Base-by-base conservation (phyloP, 2,329 filamentous ascomycete species). In the Fusarium protoensiforme region DNA sequence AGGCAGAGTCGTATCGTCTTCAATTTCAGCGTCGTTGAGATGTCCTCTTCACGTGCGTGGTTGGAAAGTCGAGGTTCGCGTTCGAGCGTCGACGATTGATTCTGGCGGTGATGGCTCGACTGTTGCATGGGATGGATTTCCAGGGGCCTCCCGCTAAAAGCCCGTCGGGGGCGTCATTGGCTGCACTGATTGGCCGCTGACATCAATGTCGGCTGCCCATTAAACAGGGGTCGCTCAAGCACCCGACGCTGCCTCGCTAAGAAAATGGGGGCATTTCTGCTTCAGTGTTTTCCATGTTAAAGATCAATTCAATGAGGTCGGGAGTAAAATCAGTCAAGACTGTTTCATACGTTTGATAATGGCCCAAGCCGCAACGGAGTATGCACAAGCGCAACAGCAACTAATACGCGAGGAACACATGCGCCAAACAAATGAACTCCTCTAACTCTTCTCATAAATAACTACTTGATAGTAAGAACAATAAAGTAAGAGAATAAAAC, bases 61-160 rank as follows among this genome's bases (percentile, higher is more conserved):
- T 61, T 60, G 60, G 16, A 39, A 60, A 41, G 59, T 46, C 33
- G 29, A 61, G 27, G 46, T 46, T 33, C 29, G 41, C 60, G 29
- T 57, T 39, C 24, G 5, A 29, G 38, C 7, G 39, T 61, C n/a
- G 36, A 51, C 61, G 46, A 65, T 31, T 46, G 24, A 31, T 43
- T 65, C 38, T 53, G 61, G 46, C 53, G 48, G 67, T 64, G 29
- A 51, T 62, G 54, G 71, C 29, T 36, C 57, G 51, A 72, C 41
- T 11, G 33, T 51, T 62, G 29, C 57, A 31, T 43, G 35, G 29
- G 33, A 65, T n/a, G n/a, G n/a, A n/a, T 62, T 57, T 36, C 31
- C 53, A 74, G 71, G 71, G 71, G 71, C 71, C 60, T 61, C 71
- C 71, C 67, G 53, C 54, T 43, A 39, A 62, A 31, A 57, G 53